Evolutionary conservation across 768 basidiomycete genomes (phyloP).

Genomic region (Mycena epipterygia): DNA sequence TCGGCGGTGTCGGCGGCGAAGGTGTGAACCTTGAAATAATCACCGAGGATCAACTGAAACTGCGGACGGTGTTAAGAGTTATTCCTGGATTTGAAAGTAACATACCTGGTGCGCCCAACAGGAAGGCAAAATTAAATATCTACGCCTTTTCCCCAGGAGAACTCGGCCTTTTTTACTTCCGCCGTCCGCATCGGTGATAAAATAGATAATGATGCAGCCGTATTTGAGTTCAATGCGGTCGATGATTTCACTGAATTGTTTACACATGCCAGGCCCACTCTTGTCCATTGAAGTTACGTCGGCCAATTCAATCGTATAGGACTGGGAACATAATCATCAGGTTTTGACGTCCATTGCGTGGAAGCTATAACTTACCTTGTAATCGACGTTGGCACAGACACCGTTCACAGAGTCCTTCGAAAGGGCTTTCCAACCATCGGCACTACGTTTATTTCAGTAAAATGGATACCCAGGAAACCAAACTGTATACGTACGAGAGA

Average conservation of each 20-base stretch:
- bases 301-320: background rate
- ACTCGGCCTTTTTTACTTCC: background rate
- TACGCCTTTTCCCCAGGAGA: background rate
- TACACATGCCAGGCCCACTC: background rate
- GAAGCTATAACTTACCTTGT: background rate
- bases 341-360: background rate
- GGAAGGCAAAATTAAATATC: background rate
- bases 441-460: too few species aligned
- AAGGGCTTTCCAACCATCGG: too few species aligned
- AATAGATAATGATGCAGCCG: background rate
- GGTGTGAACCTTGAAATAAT: constrained; percentile 17
- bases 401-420: too few species aligned
- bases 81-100: background rate
- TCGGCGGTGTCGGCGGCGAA: constrained; percentile 5
- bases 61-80: background rate
- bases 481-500: too few species aligned
- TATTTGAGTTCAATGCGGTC: background rate
- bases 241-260: background rate
- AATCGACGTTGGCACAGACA: background rate
- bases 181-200: background rate
- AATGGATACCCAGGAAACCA: too few species aligned
- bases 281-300: background rate
- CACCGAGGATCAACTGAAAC: constrained; percentile 16
- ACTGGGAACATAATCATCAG: background rate
- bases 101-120: constrained; percentile 5